Percentiles rank a stretch among this genome's conserved stretches.
These are phyloP conservation scores for Sambucus nigra DNA, from an alignment of 129 eudicot species.

Conservation along the genomic window DNA sequence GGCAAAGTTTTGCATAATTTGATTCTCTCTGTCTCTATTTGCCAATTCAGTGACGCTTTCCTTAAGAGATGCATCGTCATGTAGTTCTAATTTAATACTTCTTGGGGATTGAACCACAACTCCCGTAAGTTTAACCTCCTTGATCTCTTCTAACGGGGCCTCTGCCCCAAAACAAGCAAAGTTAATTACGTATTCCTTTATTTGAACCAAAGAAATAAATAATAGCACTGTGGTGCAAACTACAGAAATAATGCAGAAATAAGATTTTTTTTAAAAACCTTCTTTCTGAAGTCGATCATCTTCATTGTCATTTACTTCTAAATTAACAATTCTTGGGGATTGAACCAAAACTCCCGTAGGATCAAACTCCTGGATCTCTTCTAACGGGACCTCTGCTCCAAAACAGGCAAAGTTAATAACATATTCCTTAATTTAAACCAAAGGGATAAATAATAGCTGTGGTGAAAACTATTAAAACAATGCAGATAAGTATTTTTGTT, in stretches of 20 bases:
- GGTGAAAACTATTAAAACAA: conserved; percentile 2
- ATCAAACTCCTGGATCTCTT: conserved; percentile 19
- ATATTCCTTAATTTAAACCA: conserved; percentile 8
- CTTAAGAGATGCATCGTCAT: neutral
- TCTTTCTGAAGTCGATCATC: conserved; percentile 19
- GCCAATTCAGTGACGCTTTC: conserved; percentile 5
- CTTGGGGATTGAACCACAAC: conserved; percentile 16
- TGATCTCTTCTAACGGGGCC: conserved; percentile 13
- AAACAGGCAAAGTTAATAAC: conserved; percentile 7
- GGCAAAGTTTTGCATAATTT: conserved; percentile 45
- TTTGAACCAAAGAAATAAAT: neutral
- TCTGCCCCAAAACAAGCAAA: conserved; percentile 24
- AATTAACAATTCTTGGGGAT: conserved; percentile 11
- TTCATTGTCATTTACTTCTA: conserved; percentile 18
- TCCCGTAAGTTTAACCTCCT: conserved; percentile 19
- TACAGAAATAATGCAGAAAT: neutral
- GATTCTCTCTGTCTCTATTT: conserved; percentile 34
- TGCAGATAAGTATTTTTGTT: neutral
- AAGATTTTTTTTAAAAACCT: conserved; percentile 22
- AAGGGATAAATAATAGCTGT: neutral
- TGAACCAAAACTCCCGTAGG: conserved; percentile 12
- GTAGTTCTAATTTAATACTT: conserved; percentile 2
- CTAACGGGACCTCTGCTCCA: conserved; percentile 24
- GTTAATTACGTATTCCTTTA: conserved; percentile 4
- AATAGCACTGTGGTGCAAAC: conserved; percentile 4